Percentiles rank a stretch among this genome's conserved stretches.
Conservation (phyloP, 108 stramenopile species). For the Stephanodiscus triporus region DNA sequence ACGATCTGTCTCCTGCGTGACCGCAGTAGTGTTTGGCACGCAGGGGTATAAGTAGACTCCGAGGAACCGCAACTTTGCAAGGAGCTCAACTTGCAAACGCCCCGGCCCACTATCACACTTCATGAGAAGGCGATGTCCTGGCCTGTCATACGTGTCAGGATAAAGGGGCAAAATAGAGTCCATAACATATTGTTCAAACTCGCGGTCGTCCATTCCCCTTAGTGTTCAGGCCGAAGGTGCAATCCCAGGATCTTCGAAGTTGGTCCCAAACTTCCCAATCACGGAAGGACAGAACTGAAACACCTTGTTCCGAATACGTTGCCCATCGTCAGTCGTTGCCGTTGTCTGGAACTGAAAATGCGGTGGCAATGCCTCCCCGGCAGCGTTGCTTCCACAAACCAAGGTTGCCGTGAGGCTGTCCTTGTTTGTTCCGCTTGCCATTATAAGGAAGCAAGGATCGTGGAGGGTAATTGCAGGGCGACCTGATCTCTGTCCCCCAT, state of each 20-base stretch:
- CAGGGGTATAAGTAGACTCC: conserved; percentile 5
- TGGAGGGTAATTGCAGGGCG: too few species aligned
- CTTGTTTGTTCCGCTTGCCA: conserved; percentile 1
- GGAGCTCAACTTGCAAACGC: background rate
- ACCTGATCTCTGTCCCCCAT: too few species aligned
- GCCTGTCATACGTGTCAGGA: conserved; percentile 3
- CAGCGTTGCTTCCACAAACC: conserved; percentile 4
- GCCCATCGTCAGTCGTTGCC: background rate
- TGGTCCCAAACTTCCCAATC: conserved; percentile 3
- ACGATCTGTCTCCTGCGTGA: conserved; percentile 10
- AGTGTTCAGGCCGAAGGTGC: conserved; percentile 8
- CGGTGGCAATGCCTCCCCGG: background rate
- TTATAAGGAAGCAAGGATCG: background rate
- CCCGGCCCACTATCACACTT: conserved; percentile 25
- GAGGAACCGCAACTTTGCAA: background rate
- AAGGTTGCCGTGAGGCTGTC: background rate
- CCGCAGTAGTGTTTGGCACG: conserved; percentile 16
- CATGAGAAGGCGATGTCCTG: conserved; percentile 14
- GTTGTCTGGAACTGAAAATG: background rate
- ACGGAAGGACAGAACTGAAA: background rate
- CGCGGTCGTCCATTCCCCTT: conserved; percentile 20
- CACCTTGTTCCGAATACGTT: too few species aligned
- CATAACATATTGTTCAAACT: conserved; percentile 4
- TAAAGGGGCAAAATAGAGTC: conserved; percentile 12
- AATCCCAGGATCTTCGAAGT: background rate